These are phyloP conservation scores for Sodiomyces alkalinus DNA, from an alignment of 2,329 filamentous ascomycete genomes.

Conservation along the genomic window DNA sequence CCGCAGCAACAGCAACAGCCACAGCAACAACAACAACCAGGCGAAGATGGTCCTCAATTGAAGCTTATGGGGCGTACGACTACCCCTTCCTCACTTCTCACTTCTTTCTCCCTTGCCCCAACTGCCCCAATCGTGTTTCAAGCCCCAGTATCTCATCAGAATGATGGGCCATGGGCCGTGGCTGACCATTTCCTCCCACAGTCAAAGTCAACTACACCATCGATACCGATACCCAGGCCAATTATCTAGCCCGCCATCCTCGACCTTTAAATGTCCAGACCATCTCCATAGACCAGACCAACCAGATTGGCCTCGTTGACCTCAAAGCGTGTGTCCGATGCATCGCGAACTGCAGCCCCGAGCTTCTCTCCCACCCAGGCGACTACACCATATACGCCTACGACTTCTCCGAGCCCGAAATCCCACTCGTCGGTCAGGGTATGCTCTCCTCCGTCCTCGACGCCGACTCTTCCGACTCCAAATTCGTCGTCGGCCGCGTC, in stretches of 20 bases:
- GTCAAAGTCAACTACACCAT: slow-evolving; percentile 97
- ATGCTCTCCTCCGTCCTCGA: slow-evolving; percentile 73
- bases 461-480: slow-evolving; percentile 33
- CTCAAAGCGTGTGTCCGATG: slow-evolving; percentile 76
- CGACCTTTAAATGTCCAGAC: slow-evolving; percentile 68
- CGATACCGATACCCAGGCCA: slow-evolving; percentile 74
- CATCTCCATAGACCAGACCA: slow-evolving; percentile 63
- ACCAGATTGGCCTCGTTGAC: slow-evolving; percentile 75
- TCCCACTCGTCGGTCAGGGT: slow-evolving; percentile 85
- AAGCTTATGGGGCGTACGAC: slow-evolving; percentile 56
- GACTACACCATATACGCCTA: slow-evolving; percentile 97
- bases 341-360: slow-evolving; percentile 65
- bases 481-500: slow-evolving; percentile 78
- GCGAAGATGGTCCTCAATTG: slow-evolving; percentile 37
- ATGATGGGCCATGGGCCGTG: too few relatives aligned
- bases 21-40: slow-evolving; percentile 17
- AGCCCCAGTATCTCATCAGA: too few relatives aligned
- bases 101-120: background rate
- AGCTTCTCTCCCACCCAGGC: slow-evolving; percentile 56
- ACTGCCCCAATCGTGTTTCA: background rate
- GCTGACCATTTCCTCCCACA: slow-evolving; percentile 19
- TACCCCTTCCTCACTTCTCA: slow-evolving; percentile 9
- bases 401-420: slow-evolving; percentile 91
- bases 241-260: slow-evolving; percentile 76
- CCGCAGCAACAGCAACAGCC: background rate